Base-by-base conservation (phyloP, 176 grass and related monocot species). In the Oryza longistaminata region DNA sequence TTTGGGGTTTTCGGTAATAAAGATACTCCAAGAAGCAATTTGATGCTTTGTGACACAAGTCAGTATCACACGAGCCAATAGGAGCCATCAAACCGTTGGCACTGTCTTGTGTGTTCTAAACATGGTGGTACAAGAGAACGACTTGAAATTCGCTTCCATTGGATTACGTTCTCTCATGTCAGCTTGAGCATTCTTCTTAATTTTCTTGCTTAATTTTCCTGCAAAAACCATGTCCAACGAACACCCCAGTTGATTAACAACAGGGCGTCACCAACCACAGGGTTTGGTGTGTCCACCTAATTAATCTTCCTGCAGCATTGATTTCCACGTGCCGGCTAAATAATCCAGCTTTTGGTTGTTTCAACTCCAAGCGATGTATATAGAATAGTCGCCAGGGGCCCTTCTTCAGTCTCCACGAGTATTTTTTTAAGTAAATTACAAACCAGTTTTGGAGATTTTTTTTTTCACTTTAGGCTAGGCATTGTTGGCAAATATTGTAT, bases 251-350 rank as follows among this genome's bases (percentile, higher is more conserved):
- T 19, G 15, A 5, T 62, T 24, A 73, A 11, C 24, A 21, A 15
- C 19, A 19, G 39, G 6, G 7, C 19, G 53, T n/a, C 52, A 74
- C 58, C 81, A 74, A 82, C 67, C 67, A 24, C 79, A 6, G 35
- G 50, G 67, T 82, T 82, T 82, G n/a, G 66, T 71, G 48, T 15
- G 7, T 19, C 19, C 81, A 73, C 69, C 69, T 64, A 83, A 82
- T 73, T 64, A 83, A 82, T 73, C 22, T 7, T 11, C 37, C 15
- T 4, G 7, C 9, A 33, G 11, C 9, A 33, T 7, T 24, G 9
- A 62, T 44, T 81, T 73, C 48, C 52, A 31, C 29, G 39, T 79
- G 39, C 61, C 11, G 61, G 11, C 76, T 7, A 78, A 62, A 62
- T 15, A 62, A 62, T 9, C 7, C 12, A 71, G 19, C 37, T 71